Evolutionary conservation across 2,329 filamentous ascomycete species (phyloP).

Genomic region (Harringtonia aguacate): DNA sequence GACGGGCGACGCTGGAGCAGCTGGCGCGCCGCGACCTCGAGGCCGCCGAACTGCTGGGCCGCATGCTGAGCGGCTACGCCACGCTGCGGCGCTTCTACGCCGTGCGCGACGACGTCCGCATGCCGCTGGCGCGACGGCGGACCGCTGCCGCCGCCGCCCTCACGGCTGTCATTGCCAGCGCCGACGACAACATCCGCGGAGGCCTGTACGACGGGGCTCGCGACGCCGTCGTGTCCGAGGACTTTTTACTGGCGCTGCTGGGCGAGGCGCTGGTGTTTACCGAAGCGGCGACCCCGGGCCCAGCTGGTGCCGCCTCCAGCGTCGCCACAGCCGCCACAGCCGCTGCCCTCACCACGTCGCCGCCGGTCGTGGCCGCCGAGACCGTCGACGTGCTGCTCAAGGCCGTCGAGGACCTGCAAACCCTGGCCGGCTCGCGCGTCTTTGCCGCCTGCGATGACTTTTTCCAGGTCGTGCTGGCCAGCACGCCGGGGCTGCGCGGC

Average conservation of each 20-base stretch:
- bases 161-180: conserved; percentile 73
- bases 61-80: conserved; percentile 83
- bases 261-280: conserved; percentile 76
- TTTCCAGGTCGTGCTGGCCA: conserved; percentile 63
- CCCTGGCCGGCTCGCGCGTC: conserved; percentile 56
- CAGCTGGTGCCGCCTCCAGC: background rate
- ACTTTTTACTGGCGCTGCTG: conserved; percentile 72
- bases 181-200: conserved; percentile 83
- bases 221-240: conserved; percentile 77
- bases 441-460: conserved; percentile 69
- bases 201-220: conserved; percentile 75
- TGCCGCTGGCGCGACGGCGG: conserved; percentile 50
- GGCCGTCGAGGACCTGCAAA: conserved; percentile 69
- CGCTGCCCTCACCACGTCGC: conserved; percentile 11
- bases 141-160: conserved; percentile 66
- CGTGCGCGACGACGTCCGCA: conserved; percentile 51
- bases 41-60: conserved; percentile 73
- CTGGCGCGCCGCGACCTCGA: conserved; percentile 67
- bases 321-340: conserved; percentile 1
- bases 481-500: conserved; percentile 45
- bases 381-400: conserved; percentile 69
- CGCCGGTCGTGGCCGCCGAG: conserved; percentile 41
- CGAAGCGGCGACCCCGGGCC: conserved; percentile 22
- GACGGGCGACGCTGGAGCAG: conserved; percentile 58
- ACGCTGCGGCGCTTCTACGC: conserved; percentile 86